These are phyloP conservation scores for Xylaria acuta DNA, from an alignment of 495 filamentous ascomycete genomes.

Conservation along the genomic window DNA sequence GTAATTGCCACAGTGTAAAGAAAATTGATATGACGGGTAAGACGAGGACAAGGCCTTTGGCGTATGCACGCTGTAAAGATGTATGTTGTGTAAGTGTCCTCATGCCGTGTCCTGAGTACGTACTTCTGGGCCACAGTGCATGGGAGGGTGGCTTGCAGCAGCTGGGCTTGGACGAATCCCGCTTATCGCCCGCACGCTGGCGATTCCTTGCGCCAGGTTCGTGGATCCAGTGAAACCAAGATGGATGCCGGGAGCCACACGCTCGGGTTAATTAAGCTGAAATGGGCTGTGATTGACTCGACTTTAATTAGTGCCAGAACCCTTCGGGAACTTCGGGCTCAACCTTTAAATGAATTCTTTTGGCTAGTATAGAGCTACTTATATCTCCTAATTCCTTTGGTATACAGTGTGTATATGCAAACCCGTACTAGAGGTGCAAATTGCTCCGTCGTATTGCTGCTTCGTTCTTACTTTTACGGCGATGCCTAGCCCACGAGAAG, in stretches of 20 bases:
- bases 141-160: conserved; percentile 31
- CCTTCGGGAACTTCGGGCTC: conserved; percentile 14
- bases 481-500: not conserved
- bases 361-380: not conserved
- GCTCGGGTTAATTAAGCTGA: conserved; percentile 26
- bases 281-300: conserved; percentile 11
- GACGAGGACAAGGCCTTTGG: not conserved
- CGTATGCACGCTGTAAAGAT: not conserved
- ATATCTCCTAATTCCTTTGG: not conserved
- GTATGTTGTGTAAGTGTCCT: conserved; percentile 7
- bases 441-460: conserved; percentile 13
- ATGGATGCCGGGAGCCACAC: conserved; percentile 23
- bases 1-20: not conserved
- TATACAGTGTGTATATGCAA: conserved; percentile 5
- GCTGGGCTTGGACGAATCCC: conserved; percentile 21
- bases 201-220: conserved; percentile 29
- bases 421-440: conserved; percentile 2
- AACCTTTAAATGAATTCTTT: not conserved
- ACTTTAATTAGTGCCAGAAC: conserved; percentile 10
- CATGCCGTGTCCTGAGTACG: conserved; percentile 17
- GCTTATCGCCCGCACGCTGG: conserved; percentile 24
- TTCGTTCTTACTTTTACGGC: not conserved
- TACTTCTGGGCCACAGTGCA: conserved; percentile 20
- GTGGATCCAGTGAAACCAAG: conserved; percentile 28
- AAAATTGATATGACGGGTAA: not conserved